Evolutionary conservation across 1,284 basidiomycete species (phyloP).

Genomic region (Wolfiporia cocos): DNA sequence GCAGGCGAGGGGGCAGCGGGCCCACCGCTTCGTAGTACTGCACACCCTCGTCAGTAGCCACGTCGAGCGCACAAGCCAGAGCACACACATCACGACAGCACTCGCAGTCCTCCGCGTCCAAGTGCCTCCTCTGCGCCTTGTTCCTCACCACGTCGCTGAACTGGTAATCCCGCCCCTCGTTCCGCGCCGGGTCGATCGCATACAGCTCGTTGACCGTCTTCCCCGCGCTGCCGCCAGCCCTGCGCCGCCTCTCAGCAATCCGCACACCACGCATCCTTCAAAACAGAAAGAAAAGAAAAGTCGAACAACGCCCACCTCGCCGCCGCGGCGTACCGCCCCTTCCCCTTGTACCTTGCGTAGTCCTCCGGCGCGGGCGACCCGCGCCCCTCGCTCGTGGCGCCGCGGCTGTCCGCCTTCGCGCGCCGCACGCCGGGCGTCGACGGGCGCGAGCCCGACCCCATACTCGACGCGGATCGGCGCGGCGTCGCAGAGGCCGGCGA

Average conservation of each 20-base stretch:
- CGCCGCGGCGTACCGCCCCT: conserved; percentile 16
- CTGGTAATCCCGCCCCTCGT: conserved; percentile 60
- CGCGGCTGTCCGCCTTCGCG: conserved; percentile 21
- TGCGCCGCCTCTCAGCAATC: background rate
- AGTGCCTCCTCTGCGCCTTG: conserved; percentile 54
- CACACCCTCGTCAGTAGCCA: background rate
- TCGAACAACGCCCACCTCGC: no score
- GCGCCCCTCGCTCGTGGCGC: conserved; percentile 4
- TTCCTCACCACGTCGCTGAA: conserved; percentile 76
- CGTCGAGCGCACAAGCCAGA: background rate
- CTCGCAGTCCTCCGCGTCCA: conserved; percentile 81
- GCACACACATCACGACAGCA: conserved; percentile 72
- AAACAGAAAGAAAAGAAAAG: no score
- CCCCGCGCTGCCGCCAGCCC: conserved; percentile 7
- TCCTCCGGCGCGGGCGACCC: conserved; percentile 8
- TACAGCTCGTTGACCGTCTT: conserved; percentile 53
- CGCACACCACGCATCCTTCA: no score
- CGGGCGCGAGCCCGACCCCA: background rate
- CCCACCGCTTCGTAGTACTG: conserved; percentile 82
- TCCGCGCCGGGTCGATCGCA: conserved; percentile 60
- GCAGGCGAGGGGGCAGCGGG: conserved; percentile 56
- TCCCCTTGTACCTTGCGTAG: conserved; percentile 20
- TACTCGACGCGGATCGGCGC: background rate
- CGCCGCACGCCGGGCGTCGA: conserved; percentile 8
- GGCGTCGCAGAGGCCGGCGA: no score